phyloP scores from a whole-genome alignment of 1,139 yeast species.

The Candida sanyaensis region DNA sequence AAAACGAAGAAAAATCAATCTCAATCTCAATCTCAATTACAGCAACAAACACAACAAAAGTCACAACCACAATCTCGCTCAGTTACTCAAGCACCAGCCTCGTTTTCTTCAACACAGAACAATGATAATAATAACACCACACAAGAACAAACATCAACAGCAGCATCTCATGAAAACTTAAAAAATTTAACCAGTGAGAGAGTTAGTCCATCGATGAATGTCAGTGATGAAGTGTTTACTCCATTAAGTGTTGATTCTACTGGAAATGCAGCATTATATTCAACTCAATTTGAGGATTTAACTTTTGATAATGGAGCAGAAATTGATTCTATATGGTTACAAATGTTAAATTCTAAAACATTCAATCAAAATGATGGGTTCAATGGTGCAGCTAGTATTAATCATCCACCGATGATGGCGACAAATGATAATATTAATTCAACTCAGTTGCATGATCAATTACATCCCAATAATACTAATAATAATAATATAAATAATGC shows the following conservation, averaged over 20 bases:
- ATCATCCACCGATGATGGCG: neutral
- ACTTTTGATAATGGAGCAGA: conserved; percentile 32
- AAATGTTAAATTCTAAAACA: conserved; percentile 23
- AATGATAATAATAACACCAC: no score
- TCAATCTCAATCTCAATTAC: neutral
- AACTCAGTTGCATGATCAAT: no score
- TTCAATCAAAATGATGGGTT: conserved; percentile 9
- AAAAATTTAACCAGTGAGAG: no score
- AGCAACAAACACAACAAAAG: neutral
- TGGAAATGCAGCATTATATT: conserved; percentile 10
- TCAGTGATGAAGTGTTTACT: conserved; percentile 15
- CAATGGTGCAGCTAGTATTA: neutral
- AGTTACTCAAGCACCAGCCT: neutral
- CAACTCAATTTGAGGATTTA: conserved; percentile 19
- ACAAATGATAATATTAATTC: neutral
- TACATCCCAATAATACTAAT: neutral
- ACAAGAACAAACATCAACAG: neutral
- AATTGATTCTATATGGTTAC: conserved; percentile 43
- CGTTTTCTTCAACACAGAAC: neutral
- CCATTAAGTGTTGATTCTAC: conserved; percentile 10
- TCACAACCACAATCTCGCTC: neutral
- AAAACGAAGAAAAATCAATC: neutral
- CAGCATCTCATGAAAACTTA: neutral
- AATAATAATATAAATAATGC: neutral
- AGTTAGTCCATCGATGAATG: conserved; percentile 9